These are phyloP conservation scores for Smallanthus sonchifolius DNA, from an alignment of 129 eudicot genomes.

Conservation along the genomic window DNA sequence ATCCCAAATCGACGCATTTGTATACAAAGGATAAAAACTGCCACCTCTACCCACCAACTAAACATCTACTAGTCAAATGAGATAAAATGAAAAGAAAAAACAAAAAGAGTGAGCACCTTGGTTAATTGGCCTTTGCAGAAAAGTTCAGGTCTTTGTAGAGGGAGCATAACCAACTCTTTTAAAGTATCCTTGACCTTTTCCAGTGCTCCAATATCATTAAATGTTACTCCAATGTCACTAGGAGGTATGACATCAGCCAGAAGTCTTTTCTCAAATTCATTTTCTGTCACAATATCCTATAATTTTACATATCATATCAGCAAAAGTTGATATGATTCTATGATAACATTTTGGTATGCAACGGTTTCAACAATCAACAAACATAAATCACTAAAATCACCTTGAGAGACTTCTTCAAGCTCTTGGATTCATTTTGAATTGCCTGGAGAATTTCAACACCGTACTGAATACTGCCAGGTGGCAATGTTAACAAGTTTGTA, in stretches of 20 bases:
- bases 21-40: background rate
- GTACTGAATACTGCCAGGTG: conserved; percentile 55
- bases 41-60: background rate
- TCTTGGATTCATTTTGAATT: conserved; percentile 78
- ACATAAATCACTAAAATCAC: conserved; percentile 26
- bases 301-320: conserved; percentile 9
- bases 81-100: background rate
- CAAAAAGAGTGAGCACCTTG: conserved; percentile 47
- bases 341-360: conserved; percentile 1
- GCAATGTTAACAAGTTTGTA: conserved; percentile 11
- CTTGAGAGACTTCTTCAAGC: conserved; percentile 90
- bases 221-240: conserved; percentile 90
- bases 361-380: conserved; percentile 10
- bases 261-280: conserved; percentile 94
- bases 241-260: conserved; percentile 89
- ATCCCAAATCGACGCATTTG: background rate
- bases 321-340: conserved; percentile 1
- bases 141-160: conserved; percentile 92
- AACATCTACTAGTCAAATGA: background rate
- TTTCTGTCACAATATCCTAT: conserved; percentile 88
- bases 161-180: conserved; percentile 96
- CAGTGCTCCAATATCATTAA: conserved; percentile 98
- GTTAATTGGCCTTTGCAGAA: conserved; percentile 95
- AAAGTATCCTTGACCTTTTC: conserved; percentile 95
- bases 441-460: conserved; percentile 63